Conservation (phyloP, 441 rosid species). For the California macrophylla region DNA sequence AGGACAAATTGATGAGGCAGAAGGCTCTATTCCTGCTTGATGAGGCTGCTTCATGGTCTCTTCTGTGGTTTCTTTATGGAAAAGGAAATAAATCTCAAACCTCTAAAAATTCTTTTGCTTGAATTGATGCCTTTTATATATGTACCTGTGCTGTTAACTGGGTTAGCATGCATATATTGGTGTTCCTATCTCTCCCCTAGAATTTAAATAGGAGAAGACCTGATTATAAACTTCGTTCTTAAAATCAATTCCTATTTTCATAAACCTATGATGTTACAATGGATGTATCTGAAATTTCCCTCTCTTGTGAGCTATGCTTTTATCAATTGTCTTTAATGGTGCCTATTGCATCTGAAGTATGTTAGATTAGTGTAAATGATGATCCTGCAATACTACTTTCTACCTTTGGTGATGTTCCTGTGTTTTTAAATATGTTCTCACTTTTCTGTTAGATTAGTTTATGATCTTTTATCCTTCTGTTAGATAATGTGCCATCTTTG, state of each 20-base stretch:
- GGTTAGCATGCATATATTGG: not conserved
- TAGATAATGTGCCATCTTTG: not conserved
- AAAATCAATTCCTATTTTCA: not conserved
- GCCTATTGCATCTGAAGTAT: not conserved
- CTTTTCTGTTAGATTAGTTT: not conserved
- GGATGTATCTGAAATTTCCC: not conserved
- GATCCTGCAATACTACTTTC: not conserved
- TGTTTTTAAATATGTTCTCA: not conserved
- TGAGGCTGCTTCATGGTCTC: conserved; percentile 98
- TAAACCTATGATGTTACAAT: not conserved
- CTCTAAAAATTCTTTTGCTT: conserved; percentile 12
- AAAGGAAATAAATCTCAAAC: conserved; percentile 58
- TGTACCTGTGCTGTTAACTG: not conserved
- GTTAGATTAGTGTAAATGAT: not conserved
- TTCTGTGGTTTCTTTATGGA: conserved; percentile 88
- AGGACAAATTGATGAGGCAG: conserved; percentile 91
- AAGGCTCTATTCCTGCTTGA: conserved; percentile 87
- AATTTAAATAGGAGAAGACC: not conserved
- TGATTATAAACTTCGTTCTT: not conserved
- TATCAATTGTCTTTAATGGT: not conserved
- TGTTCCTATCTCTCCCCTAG: not conserved
- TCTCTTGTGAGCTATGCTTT: not conserved
- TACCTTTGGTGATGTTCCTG: not conserved
- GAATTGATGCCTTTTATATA: conserved; percentile 7
- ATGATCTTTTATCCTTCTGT: conserved; percentile 3